Conservation (phyloP, 1,139 yeast genomes). For the Blastobotrys capitulatus region DNA sequence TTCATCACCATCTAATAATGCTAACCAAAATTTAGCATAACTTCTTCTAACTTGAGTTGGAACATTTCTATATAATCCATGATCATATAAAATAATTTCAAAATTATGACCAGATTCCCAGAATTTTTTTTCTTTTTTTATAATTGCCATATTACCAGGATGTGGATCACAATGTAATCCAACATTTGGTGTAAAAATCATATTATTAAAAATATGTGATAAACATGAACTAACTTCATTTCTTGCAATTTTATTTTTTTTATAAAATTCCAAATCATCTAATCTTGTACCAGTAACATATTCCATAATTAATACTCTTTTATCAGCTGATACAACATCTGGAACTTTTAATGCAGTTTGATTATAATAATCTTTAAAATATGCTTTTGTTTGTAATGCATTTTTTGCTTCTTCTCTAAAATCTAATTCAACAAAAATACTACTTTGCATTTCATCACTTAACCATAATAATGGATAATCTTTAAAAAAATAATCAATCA, state of each 20-base stretch:
- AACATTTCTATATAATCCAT: slow-evolving; percentile 85
- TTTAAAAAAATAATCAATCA: slow-evolving; percentile 78
- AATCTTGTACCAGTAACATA: slow-evolving; percentile 73
- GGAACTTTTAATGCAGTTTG: slow-evolving; percentile 81
- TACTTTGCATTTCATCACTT: slow-evolving; percentile 81
- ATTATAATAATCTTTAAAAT: slow-evolving; percentile 52
- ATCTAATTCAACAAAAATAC: slow-evolving; percentile 84
- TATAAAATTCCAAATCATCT: slow-evolving; percentile 66
- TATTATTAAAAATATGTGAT: slow-evolving; percentile 84
- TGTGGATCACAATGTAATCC: slow-evolving; percentile 98
- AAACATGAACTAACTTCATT: slow-evolving; percentile 79
- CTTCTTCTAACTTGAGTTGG: slow-evolving; percentile 71
- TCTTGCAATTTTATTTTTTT: slow-evolving; percentile 58
- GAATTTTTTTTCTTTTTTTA: slow-evolving; percentile 25
- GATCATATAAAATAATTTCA: slow-evolving; percentile 89
- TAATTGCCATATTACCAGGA: slow-evolving; percentile 90
- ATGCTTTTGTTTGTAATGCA: slow-evolving; percentile 60
- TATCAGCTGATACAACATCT: slow-evolving; percentile 55
- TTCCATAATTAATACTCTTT: slow-evolving; percentile 83
- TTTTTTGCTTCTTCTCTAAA: slow-evolving; percentile 83
- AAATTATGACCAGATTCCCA: slow-evolving; percentile 54
- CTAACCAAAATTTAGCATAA: slow-evolving; percentile 90
- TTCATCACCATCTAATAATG: slow-evolving; percentile 67
- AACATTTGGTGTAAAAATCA: slow-evolving; percentile 92
- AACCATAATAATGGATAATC: slow-evolving; percentile 92